These are phyloP conservation scores for Didymella arachidicola DNA, from an alignment of 2,329 filamentous ascomycete genomes.

Conservation along the genomic window DNA sequence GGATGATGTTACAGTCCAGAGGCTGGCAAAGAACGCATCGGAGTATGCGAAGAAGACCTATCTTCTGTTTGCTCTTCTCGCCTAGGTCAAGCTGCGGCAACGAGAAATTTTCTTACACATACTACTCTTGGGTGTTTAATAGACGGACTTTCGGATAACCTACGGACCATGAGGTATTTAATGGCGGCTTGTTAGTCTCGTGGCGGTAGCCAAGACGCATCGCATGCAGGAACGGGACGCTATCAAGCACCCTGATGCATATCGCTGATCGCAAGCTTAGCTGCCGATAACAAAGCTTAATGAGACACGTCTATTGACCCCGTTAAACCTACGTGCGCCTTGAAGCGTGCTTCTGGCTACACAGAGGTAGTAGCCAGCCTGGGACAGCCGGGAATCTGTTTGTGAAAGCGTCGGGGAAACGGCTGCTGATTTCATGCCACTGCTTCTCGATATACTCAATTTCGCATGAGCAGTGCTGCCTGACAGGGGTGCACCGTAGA, in stretches of 20 bases:
- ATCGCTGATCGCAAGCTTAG: neutral
- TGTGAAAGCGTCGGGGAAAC: no score
- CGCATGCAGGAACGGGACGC: slow-evolving; percentile 8
- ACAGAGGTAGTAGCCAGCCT: neutral
- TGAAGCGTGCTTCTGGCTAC: neutral
- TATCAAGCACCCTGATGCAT: slow-evolving; percentile 8
- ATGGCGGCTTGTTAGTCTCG: neutral
- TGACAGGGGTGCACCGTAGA: neutral
- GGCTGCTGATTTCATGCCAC: neutral
- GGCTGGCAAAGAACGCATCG: slow-evolving; percentile 67
- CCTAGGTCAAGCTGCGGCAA: slow-evolving; percentile 18
- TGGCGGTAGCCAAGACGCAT: slow-evolving; percentile 2
- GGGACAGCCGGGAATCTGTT: no score
- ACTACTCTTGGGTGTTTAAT: neutral
- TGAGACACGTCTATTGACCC: neutral
- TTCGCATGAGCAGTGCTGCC: neutral
- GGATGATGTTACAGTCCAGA: slow-evolving; percentile 59
- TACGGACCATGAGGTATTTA: neutral
- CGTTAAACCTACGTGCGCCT: neutral
- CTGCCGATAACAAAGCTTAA: neutral
- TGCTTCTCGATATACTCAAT: neutral
- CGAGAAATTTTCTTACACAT: neutral
- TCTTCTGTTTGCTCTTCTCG: slow-evolving; percentile 79
- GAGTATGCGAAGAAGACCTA: slow-evolving; percentile 87
- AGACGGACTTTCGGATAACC: neutral